Evolutionary conservation across 192 early-diverging fungal genomes (phyloP).

Genomic region (Chytriomyces hyalinus): DNA sequence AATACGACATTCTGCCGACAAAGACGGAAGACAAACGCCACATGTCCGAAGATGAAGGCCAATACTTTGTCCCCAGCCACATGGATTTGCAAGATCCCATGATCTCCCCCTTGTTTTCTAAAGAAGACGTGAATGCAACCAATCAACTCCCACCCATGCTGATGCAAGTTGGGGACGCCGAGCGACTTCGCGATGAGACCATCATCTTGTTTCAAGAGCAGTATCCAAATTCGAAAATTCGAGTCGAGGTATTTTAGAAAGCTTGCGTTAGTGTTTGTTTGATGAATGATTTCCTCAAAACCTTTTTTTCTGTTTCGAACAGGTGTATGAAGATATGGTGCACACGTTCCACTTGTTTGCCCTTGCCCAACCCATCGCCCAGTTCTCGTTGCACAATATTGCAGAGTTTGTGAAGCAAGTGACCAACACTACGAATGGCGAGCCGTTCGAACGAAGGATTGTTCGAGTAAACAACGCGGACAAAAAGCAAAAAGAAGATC

Average conservation of each 20-base stretch:
- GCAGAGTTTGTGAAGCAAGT: background rate
- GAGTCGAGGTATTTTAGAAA: slow-evolving; percentile 26
- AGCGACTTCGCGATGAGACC: slow-evolving; percentile 34
- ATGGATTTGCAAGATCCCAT: slow-evolving; percentile 28
- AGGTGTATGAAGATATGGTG: slow-evolving; percentile 41
- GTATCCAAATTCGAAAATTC: slow-evolving; percentile 23
- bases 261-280: background rate
- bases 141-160: slow-evolving; percentile 35
- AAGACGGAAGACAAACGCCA: slow-evolving; percentile 34
- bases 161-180: slow-evolving; percentile 36
- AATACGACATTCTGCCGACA: slow-evolving; percentile 30
- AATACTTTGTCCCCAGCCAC: slow-evolving; percentile 32
- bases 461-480: too few relatives aligned
- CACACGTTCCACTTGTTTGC: slow-evolving; percentile 49
- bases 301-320: too few relatives aligned
- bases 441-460: too few relatives aligned
- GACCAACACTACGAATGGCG: too few relatives aligned
- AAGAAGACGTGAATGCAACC: slow-evolving; percentile 15
- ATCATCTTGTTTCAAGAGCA: slow-evolving; percentile 25
- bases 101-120: slow-evolving; percentile 32
- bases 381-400: background rate
- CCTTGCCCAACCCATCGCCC: background rate
- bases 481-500: too few relatives aligned
- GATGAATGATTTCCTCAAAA: too few relatives aligned
- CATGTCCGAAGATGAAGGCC: slow-evolving; percentile 8